Conservation (phyloP, 306 rosid species). For the Vigna trinervia region DNA sequence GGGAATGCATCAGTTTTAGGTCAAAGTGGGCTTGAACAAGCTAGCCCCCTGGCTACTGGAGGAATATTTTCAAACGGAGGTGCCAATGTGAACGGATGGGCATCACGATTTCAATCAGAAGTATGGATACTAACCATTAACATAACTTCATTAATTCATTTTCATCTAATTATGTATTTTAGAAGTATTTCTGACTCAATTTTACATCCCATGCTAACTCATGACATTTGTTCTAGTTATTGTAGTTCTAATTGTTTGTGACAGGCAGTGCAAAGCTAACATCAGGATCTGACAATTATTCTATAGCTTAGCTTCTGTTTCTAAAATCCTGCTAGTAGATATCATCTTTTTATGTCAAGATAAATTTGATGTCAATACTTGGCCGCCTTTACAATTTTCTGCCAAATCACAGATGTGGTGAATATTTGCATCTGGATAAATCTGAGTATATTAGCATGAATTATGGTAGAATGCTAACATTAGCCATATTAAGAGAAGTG, state of each 20-base stretch:
- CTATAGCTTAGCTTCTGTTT: constrained; percentile 51
- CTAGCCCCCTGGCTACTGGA: constrained; percentile 99
- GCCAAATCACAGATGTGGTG: constrained; percentile 33
- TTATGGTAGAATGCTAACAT: constrained; percentile 40
- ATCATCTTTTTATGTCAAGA: constrained; percentile 43
- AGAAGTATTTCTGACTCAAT: constrained; percentile 81
- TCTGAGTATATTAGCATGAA: constrained; percentile 37
- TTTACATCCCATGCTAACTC: constrained; percentile 73
- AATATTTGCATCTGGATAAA: constrained; percentile 44
- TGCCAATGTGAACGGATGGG: constrained; percentile 89
- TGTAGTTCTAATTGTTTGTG: constrained; percentile 65
- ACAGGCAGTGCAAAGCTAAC: constrained; percentile 82
- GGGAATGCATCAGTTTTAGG: constrained; percentile 99
- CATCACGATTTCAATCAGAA: constrained; percentile 99
- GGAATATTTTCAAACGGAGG: constrained; percentile 95
- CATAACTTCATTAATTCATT: constrained; percentile 95
- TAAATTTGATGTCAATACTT: constrained; percentile 38
- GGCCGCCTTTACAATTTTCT: constrained; percentile 34
- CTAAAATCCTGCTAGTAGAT: constrained; percentile 46
- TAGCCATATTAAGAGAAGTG: constrained; percentile 25
- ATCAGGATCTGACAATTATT: constrained; percentile 51
- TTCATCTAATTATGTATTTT: constrained; percentile 84
- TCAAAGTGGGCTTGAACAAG: constrained; percentile 99
- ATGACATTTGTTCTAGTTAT: constrained; percentile 61
- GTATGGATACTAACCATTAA: constrained; percentile 99